phyloP scores from a whole-genome alignment of 1,284 basidiomycete species.

The Rhodotorula sp. region DNA sequence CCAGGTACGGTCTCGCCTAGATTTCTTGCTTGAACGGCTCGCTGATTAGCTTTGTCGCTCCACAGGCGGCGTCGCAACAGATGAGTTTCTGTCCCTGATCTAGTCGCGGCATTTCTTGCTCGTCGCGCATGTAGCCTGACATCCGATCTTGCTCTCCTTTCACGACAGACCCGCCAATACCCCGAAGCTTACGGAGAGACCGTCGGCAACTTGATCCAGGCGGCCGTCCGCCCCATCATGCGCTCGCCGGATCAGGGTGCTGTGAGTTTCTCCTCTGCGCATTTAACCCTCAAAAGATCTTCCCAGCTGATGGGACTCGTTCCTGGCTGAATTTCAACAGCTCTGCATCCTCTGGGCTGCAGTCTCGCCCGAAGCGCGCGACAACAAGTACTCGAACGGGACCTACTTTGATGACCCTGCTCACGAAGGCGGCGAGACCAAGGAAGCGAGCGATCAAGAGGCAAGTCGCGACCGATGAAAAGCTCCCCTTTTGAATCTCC shows the following conservation, averaged over 20 bases:
- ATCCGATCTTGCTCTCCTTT: neutral
- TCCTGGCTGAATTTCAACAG: neutral
- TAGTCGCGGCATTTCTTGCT: neutral
- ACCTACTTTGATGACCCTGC: slow-evolving; percentile 36
- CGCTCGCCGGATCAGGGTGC: slow-evolving; percentile 28
- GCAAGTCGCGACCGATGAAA: neutral
- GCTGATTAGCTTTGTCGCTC: neutral
- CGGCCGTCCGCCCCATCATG: slow-evolving; percentile 23
- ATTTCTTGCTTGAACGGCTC: neutral
- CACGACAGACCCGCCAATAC: slow-evolving; percentile 39
- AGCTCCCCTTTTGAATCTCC: neutral
- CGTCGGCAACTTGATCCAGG: slow-evolving; percentile 21
- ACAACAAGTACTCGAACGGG: slow-evolving; percentile 31
- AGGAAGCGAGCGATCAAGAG: slow-evolving; percentile 35
- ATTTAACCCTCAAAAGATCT: no score
- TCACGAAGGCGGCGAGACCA: slow-evolving; percentile 24
- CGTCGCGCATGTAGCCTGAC: neutral
- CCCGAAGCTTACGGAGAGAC: slow-evolving; percentile 36
- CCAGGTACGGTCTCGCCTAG: slow-evolving; percentile 9
- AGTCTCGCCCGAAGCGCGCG: slow-evolving; percentile 18
- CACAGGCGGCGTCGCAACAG: slow-evolving; percentile 22
- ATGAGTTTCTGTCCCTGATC: neutral
- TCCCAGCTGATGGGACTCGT: neutral
- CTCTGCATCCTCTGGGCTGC: slow-evolving; percentile 33
- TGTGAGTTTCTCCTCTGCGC: neutral